phyloP scores from a whole-genome alignment of 306 rosid species.

The Dalbergia cultrata region DNA sequence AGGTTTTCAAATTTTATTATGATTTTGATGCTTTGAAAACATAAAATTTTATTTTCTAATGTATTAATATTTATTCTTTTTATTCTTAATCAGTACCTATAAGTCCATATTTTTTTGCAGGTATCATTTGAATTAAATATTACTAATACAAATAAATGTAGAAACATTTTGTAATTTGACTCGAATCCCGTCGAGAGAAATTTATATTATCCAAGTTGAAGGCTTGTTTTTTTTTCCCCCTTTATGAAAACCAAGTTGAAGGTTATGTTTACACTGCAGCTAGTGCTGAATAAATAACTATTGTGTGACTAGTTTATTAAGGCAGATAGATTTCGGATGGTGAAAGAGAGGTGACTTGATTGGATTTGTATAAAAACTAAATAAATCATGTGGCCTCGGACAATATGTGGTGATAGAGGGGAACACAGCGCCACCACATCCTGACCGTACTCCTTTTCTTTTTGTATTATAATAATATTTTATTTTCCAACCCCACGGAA shows the following conservation, averaged over 20 bases:
- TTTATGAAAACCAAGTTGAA: background rate
- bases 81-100: too few species aligned
- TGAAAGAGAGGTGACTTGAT: constrained; percentile 65
- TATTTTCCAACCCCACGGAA: background rate
- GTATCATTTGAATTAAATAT: too few species aligned
- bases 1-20: too few species aligned
- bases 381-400: constrained; percentile 45
- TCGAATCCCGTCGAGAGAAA: background rate
- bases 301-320: constrained; percentile 32
- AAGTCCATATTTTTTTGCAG: too few species aligned
- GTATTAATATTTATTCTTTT: too few species aligned
- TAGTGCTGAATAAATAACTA: constrained; percentile 3
- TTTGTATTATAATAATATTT: background rate
- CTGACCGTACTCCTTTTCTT: constrained; percentile 55
- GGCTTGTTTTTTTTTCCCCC: too few species aligned
- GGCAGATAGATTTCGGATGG: constrained; percentile 63
- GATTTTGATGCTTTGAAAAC: too few species aligned
- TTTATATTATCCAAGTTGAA: background rate
- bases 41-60: too few species aligned
- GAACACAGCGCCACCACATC: constrained; percentile 83
- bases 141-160: background rate
- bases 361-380: constrained; percentile 51
- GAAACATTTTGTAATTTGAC: background rate
- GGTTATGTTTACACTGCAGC: background rate
- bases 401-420: constrained; percentile 52